Evolutionary conservation across 1,284 basidiomycete genomes (phyloP), one percentile per base, ranked within the genome.

Genomic region (Coriolopsis trogii): DNA sequence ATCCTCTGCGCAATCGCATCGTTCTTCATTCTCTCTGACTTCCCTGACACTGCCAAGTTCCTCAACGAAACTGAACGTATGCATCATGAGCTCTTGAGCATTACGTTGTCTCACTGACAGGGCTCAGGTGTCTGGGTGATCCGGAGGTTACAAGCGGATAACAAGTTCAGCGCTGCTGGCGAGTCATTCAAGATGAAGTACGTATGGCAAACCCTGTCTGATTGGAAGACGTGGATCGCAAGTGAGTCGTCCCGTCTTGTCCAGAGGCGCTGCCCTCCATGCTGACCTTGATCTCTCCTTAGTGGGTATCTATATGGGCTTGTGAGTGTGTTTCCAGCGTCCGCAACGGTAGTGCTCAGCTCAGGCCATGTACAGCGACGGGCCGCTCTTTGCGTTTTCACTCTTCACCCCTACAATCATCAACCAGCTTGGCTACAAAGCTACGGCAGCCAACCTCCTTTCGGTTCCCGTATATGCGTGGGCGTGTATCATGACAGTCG

Each of bases 1-100:
- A 73, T 90, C 26, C 20, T 81, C 7, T 72, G 76, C 38, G 81
- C 77, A 1, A 43, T 73, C 10, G 67, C 67, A 0, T 79, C 81
- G 8, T 83, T 79, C 73, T 84, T 75, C 70, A 71, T 83, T 56
- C 70, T 84, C 30, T 71, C 77, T 48, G 82, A 85, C 66, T 84
- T 83, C 63, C 82, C 83, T 0, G 81, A 81, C 49, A 80, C 74
- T 0, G 81, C 83, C n/a, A 76, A 70, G 56, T 82, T 82, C 65
- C 69, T 86, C 25, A 77, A 64, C 15, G 72, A 74, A 13, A 53
- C 70, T 3, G 84, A 86, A 67, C 70, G 78, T 74, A 30, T 20
- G 70, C 61, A 6, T 21, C 28, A 10, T n/a, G 13, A 38, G 1
- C 25, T 6, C 3, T 9, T 15, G 36, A 28, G 13, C 5, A 7